phyloP scores from a whole-genome alignment of 768 basidiomycete species.

The Gautieria morchelliformis region DNA sequence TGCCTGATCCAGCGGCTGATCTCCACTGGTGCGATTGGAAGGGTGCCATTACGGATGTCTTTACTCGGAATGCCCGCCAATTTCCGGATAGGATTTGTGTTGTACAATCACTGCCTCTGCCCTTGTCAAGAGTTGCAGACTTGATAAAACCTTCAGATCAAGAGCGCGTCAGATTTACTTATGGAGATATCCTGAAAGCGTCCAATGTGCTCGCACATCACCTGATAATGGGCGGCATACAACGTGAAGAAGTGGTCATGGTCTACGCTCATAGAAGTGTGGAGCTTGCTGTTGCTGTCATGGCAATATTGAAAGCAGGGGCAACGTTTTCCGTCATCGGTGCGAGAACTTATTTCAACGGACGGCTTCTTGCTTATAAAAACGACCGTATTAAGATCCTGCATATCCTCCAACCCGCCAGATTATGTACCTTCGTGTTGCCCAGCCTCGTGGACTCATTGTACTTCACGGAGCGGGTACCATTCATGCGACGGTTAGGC shows the following conservation, averaged over 20 bases:
- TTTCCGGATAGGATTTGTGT: slow-evolving; percentile 85
- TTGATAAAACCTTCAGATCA: slow-evolving; percentile 27
- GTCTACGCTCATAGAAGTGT: slow-evolving; percentile 95
- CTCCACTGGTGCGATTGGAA: slow-evolving; percentile 97
- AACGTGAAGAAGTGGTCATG: slow-evolving; percentile 95
- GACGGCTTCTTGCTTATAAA: not conserved
- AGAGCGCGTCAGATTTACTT: slow-evolving; percentile 57
- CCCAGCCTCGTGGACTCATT: slow-evolving; percentile 83
- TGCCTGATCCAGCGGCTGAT: slow-evolving; percentile 81
- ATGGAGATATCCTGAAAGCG: slow-evolving; percentile 71
- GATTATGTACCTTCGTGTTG: slow-evolving; percentile 86
- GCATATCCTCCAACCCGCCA: slow-evolving; percentile 93
- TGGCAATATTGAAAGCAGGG: slow-evolving; percentile 93
- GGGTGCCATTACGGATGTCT: slow-evolving; percentile 93
- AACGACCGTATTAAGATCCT: slow-evolving; percentile 51
- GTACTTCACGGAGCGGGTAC: slow-evolving; percentile 85
- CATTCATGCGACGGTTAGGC: slow-evolving; percentile 71
- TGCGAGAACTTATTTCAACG: slow-evolving; percentile 25
- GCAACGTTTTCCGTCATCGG: slow-evolving; percentile 97
- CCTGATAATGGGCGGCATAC: slow-evolving; percentile 73
- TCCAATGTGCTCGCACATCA: slow-evolving; percentile 88
- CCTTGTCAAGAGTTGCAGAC: slow-evolving; percentile 8
- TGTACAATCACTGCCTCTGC: slow-evolving; percentile 58
- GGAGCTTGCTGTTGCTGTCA: slow-evolving; percentile 92
- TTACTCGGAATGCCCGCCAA: slow-evolving; percentile 73